Base-by-base conservation (phyloP, 345 rosid genomes). In the Psidium guajava region DNA sequence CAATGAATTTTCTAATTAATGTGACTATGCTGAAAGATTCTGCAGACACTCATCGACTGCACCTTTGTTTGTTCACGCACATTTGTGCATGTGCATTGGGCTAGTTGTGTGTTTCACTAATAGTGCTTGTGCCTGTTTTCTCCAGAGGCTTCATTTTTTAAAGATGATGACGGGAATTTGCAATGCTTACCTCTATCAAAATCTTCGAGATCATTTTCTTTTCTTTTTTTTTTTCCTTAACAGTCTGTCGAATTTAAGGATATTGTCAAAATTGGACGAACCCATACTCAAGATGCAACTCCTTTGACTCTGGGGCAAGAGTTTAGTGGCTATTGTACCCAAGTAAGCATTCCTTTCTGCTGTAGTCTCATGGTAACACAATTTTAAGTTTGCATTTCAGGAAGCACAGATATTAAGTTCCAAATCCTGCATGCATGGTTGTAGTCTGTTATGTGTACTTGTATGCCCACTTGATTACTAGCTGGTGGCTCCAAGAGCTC, bases 261-360 rank as follows among this genome's bases (percentile, higher is more conserved):
- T 87, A 96, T 96, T 87, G 98, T 97, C 83, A 97, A 97, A 91
- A 96, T 96, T 88, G 98, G 98, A 84, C 93, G 98, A 85, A 95
- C 98, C 42, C 99, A 96, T 90, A 97, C 99, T 89, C 99, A 96
- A 90, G 99, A 97, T 91, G 98, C 99, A 44, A 97, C 99, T 86
- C 99, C 98, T 86, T 93, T 97, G 94, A 97, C 98, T 27, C 92
- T 96, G 49, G 99, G 98, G 82, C 99, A 97, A 92, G 98, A 95
- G 90, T 97, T 96, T 88, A 93, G 99, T 92, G 99, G 99, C 91
- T 97, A 97, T 89, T 89, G 94, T 82, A 97, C 97, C 28, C 99
- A 97, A 86, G 99, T 97, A 88, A 90, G 88, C 53, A 27, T 56
- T 36, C 56, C 25, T 69, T 88, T 81, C 11, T 82, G 73, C 50